Base-by-base conservation (phyloP, 371 early-diverging fungal species). In the Actinomucor elegans region DNA sequence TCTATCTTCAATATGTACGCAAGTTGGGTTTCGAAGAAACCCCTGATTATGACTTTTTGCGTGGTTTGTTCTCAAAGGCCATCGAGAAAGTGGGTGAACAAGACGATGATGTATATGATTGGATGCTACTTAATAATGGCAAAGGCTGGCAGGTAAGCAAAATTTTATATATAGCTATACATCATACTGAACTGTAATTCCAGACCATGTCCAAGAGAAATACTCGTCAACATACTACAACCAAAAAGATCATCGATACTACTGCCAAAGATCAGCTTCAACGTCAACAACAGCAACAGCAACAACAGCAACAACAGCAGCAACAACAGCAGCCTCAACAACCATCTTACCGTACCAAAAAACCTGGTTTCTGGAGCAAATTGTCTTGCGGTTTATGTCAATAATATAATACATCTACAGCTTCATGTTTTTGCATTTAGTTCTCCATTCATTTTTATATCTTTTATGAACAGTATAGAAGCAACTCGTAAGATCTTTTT, bases 21-120 rank as follows among this genome's bases (percentile, higher is more conserved):
- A 85, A 86, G 57, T 78, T 96, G 29, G 86, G 87, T 24, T 98
- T 96, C 68, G 96, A 97, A 56, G 95, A 96, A 69, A 85, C 85
- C 33, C 98, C 98, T 4, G 92, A 97, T 70, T 98, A 98, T 67
- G 91, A 92, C 57, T 80, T 75, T 54, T 67, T 97, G 60, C 80
- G 85, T 53, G 83, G 85, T 2, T 69, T 98, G 33, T 90, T 99
- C 63, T 84, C 87, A 64, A 84, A 84, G 48, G 93, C 86, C 4
- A 65, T 96, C 43, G 73, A 77, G 34, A 77, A 79, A 34, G 57
- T 79, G 26, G 87, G 86, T 38, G 89, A 89, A 52, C 67, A 61
- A 38, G 93, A 96, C 61, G 95, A 94, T 64, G 91, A 87, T 15
- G 75, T 93, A 15, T 94, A 85, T 61, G 96, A 96, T 69, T 96